Percentiles rank a stretch among this genome's conserved stretches.
These are phyloP conservation scores for Cyclanthera cordifolia DNA, from an alignment of 306 rosid genomes.

Conservation along the genomic window DNA sequence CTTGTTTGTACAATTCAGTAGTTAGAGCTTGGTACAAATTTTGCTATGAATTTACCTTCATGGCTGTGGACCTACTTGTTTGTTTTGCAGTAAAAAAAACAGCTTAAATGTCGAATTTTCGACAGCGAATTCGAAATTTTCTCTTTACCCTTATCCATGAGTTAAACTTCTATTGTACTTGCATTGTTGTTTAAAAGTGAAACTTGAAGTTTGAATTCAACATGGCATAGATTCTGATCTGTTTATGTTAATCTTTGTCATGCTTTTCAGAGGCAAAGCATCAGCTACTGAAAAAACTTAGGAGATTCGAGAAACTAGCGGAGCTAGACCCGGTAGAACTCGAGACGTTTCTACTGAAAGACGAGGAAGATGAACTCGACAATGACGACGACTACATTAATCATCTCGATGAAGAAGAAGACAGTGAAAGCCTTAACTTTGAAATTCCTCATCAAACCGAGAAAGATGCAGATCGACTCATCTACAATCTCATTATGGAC, in stretches of 20 bases:
- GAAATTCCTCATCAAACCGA: constrained; percentile 20
- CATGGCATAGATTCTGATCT: neutral
- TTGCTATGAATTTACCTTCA: neutral
- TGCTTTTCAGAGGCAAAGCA: constrained; percentile 60
- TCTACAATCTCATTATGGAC: constrained; percentile 28
- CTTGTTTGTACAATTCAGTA: neutral
- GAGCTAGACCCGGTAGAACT: constrained; percentile 70
- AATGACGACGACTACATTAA: constrained; percentile 10
- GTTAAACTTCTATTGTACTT: neutral
- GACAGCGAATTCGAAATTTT: neutral
- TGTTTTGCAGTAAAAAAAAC: neutral
- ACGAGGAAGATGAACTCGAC: constrained; percentile 26
- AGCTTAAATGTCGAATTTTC: neutral
- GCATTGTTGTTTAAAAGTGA: neutral
- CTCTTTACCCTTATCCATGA: neutral
- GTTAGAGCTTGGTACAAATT: constrained; percentile 1
- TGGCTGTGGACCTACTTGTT: neutral
- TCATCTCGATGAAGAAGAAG: constrained; percentile 24
- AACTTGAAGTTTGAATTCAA: neutral
- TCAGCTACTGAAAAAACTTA: constrained; percentile 56
- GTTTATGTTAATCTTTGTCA: neutral
- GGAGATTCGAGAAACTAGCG: constrained; percentile 80
- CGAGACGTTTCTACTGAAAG: constrained; percentile 49
- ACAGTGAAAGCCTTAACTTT: constrained; percentile 15
- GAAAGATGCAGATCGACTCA: constrained; percentile 35